Conservation (phyloP, 768 basidiomycete species). For the Porphyrellus cyaneotinctus region DNA sequence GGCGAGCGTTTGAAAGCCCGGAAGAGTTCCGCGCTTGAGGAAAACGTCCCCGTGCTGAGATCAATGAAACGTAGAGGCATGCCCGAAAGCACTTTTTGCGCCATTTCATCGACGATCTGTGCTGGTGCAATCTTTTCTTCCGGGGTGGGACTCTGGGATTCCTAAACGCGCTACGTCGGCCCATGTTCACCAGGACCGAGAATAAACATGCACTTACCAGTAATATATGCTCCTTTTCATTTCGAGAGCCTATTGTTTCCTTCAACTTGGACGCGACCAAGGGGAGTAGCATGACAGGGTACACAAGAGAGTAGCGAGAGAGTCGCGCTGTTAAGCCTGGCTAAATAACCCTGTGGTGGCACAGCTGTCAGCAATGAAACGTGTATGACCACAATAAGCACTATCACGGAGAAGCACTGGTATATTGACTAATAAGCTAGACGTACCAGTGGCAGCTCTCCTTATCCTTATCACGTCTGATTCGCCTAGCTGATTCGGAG, state of each 20-base stretch:
- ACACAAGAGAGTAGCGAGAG: constrained; percentile 4
- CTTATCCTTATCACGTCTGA: no score
- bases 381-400: neutral
- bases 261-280: constrained; percentile 4
- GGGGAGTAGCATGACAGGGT: constrained; percentile 9
- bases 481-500: no score
- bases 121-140: constrained; percentile 7
- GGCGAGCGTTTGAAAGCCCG: constrained; percentile 13
- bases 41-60: constrained; percentile 19
- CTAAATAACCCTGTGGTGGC: neutral
- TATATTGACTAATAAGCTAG: neutral
- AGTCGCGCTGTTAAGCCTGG: neutral
- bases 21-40: constrained; percentile 16
- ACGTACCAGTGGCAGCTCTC: no score
- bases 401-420: neutral
- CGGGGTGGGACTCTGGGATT: neutral
- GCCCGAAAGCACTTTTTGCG: constrained; percentile 13
- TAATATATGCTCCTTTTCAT: neutral
- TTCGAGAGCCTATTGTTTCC: neutral
- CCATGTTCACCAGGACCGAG: neutral
- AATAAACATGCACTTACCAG: neutral
- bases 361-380: neutral
- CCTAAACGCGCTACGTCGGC: neutral
- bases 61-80: constrained; percentile 26
- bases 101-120: constrained; percentile 16